A percentile compares a stretch with the other conserved stretches of the same genome.
Conservation (phyloP, 805 yeast species). For the Ogataea dorogensis region DNA sequence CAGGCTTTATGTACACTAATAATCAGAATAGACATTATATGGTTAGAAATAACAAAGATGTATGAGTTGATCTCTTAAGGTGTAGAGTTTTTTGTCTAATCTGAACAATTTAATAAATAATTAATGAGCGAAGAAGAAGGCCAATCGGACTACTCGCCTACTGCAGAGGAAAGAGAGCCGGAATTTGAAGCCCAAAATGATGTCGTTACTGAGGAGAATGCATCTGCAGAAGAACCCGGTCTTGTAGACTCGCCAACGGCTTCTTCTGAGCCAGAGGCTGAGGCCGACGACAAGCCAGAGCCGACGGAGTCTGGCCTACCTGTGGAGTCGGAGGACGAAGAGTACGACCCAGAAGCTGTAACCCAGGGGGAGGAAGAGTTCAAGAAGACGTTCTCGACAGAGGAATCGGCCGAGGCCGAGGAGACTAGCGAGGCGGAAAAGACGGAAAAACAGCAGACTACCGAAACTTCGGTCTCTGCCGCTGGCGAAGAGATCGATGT, state of each 20-base stretch:
- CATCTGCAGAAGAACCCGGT: conserved; percentile 4
- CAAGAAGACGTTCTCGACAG: conserved; percentile 6
- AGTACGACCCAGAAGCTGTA: conserved; percentile 18
- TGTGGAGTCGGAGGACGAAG: conserved; percentile 10
- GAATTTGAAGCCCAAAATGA: not conserved
- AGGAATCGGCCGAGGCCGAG: conserved; percentile 4
- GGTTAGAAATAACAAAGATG: too few species aligned
- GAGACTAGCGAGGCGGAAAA: conserved; percentile 9
- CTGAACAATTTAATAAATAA: not conserved
- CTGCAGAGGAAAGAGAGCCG: not conserved
- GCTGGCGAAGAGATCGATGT: conserved; percentile 38
- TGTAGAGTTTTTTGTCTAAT: conserved; percentile 5
- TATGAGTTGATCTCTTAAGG: not conserved
- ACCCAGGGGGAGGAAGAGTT: conserved; percentile 16
- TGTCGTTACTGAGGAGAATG: conserved; percentile 4
- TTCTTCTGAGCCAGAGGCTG: not conserved
- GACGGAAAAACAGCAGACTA: conserved; percentile 1
- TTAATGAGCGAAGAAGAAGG: conserved; percentile 14
- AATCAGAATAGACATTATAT: too few species aligned
- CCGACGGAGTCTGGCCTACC: not conserved
- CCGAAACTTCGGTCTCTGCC: conserved; percentile 4
- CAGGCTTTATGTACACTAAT: not conserved
- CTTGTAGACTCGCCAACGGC: not conserved
- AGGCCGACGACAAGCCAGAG: conserved; percentile 1
- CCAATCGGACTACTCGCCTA: conserved; percentile 13